phyloP scores from a whole-genome alignment of 176 grass and related monocot species.

The Cenchrus americanus region DNA sequence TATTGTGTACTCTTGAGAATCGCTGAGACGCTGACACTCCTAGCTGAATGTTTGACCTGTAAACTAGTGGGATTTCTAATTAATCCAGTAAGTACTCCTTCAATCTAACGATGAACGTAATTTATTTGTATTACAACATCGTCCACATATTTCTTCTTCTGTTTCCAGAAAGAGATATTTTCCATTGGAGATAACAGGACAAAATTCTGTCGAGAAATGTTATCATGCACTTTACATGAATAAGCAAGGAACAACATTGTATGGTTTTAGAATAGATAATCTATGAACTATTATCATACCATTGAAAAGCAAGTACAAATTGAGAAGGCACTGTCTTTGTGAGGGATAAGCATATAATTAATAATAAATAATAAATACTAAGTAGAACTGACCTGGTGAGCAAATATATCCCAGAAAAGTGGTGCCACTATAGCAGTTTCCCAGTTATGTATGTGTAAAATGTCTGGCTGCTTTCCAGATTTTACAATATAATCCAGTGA shows the following conservation, averaged over 20 bases:
- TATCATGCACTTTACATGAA: slow-evolving; percentile 22
- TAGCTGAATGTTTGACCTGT: not conserved
- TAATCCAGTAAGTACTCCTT: not conserved
- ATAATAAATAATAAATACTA: not conserved
- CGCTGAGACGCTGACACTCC: not conserved
- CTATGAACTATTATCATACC: not conserved
- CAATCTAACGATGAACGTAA: not conserved
- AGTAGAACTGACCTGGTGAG: slow-evolving; percentile 56
- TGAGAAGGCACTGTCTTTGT: not conserved
- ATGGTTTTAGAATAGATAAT: not conserved
- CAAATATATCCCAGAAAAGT: slow-evolving; percentile 71
- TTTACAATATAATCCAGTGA: slow-evolving; percentile 73
- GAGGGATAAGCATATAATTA: not conserved
- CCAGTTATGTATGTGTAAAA: slow-evolving; percentile 71
- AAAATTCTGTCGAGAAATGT: not conserved
- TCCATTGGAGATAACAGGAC: not conserved
- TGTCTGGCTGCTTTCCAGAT: slow-evolving; percentile 63
- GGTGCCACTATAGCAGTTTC: slow-evolving; percentile 73
- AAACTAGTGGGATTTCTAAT: not conserved
- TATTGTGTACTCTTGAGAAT: not conserved
- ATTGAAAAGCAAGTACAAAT: not conserved
- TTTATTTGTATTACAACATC: not conserved
- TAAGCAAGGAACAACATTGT: not conserved
- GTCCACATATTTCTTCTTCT: not conserved
- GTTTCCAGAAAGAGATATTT: not conserved